Conservation (phyloP, 768 basidiomycete genomes). For the Suillus alpinus region DNA sequence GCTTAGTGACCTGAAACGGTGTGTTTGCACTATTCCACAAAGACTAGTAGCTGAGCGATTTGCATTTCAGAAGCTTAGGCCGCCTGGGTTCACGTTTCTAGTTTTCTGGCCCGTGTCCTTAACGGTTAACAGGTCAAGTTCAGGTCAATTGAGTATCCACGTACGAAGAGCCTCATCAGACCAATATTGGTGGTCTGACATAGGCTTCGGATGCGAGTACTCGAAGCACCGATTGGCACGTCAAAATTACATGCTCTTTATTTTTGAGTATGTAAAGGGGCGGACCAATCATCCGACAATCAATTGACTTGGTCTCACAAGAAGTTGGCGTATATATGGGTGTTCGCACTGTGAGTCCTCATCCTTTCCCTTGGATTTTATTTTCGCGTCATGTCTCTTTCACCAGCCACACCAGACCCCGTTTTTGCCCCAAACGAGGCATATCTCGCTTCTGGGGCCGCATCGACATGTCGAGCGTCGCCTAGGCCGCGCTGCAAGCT, state of each 20-base stretch:
- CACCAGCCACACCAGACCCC: neutral
- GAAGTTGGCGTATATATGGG: neutral
- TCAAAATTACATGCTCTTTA: neutral
- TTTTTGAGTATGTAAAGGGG: conserved; percentile 4
- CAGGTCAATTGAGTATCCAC: neutral
- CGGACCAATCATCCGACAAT: neutral
- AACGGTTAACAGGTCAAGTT: neutral
- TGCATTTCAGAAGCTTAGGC: neutral
- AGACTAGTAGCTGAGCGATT: neutral
- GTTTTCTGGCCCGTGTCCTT: neutral
- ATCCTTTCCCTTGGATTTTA: neutral
- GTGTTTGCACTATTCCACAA: neutral
- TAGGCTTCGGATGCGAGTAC: neutral
- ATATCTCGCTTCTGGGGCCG: conserved; percentile 2
- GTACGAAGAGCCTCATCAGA: neutral
- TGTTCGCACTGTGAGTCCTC: neutral
- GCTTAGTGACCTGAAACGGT: neutral
- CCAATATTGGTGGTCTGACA: neutral
- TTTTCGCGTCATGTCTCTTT: neutral
- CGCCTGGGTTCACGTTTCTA: neutral
- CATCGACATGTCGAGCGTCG: conserved; percentile 4
- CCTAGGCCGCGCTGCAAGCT: conserved; percentile 4
- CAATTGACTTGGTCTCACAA: neutral
- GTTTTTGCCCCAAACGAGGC: conserved; percentile 1
- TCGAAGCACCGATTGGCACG: neutral